Evolutionary conservation across 495 filamentous ascomycete genomes (phyloP), one percentile per base, ranked within the genome.

Genomic region (Annulohypoxylon moriforme): DNA sequence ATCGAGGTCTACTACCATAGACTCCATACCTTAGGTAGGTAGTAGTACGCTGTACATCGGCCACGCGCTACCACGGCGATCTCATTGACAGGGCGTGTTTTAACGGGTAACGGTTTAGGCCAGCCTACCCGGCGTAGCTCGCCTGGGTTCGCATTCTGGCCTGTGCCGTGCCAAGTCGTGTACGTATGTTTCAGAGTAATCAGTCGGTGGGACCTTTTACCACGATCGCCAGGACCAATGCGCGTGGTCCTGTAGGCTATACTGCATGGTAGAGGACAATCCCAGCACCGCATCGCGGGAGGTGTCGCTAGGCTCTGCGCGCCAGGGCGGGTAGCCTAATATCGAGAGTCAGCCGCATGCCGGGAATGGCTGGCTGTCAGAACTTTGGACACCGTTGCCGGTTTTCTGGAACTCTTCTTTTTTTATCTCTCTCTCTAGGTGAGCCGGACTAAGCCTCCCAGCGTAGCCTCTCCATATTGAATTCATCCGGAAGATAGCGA

Each of bases 171-270:
- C 71, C 71, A 69, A 73, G 71, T 73, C 24, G 62, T 73, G 62
- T 73, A 73, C 52, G 71, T 73, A 73, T 66, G 71, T 74, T 74
- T 74, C 72, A 74, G 72, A 63, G 64, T 64, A 71, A 71, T 47
- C 46, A 64, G 53, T 68, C 31, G 36, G 63, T 60, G 62, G 59
- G 36, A 64, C 53, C 63, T 64, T 64, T 64, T 14, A 42, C 31
- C 72, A 60, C 68, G 64, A 71, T 81, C 72, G 18, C 70, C 73
- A 69, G 83, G 68, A 4, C 79, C 81, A 27, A 73, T 77, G 64
- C 75, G 69, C 52, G 69, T 55, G 24, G 24, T 61, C 57, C 55
- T 49, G 55, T 60, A 50, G 47, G 64, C 60, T 44, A 53, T 56
- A 56, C 29, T 56, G 22, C 31, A 56, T 18, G 31, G 14, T n/a